Evolutionary conservation across 805 yeast species (phyloP), one percentile per base, ranked within the genome.

Genomic region (Yarrowia sp.): DNA sequence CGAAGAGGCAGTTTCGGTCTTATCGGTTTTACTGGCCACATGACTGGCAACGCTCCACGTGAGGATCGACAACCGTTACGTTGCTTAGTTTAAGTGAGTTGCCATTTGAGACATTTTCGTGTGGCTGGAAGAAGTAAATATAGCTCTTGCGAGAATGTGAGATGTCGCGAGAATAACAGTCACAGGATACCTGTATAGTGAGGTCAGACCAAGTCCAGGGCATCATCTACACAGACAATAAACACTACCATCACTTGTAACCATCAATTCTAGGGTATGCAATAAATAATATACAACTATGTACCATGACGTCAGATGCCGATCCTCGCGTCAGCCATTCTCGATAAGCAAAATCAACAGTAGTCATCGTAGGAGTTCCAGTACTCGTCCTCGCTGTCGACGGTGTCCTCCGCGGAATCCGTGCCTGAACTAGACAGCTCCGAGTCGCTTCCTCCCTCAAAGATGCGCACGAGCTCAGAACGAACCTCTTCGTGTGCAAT

Each of bases 281-380:
- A 44, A 44, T 44, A 44, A 44, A 44, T 44, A 27, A 44, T 44
- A 44, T 44, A 27, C 22, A 44, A 42, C n/a, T 42, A 42, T 18
- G 49, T 24, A 25, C 22, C 14, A 18, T 42, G 49, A 42, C 49
- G 49, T 42, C 3, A 35, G 12, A 41, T 16, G 49, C 16, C 21
- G 49, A 42, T 42, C 49, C 49, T 25, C 10, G 49, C 53, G 25
- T 29, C 53, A 25, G 36, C n/a, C n/a, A 46, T 2, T 46, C 29
- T 19, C 36, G 36, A 46, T 29, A 46, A 29, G 44, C 13, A 41
- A 14, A 9, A 29, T 38, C 46, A 56, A 12, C 53, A 56, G n/a
- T 22, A 39, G 22, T 21, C 51, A 16, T 56, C 61, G 53, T 56
- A 56, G 25, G 53, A 39, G 36, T 27, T 44, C 61, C 61, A 56